Evolutionary conservation across 2,329 filamentous ascomycete species (phyloP), one percentile per base, ranked within the genome.

Genomic region (Ophiostoma sp.): DNA sequence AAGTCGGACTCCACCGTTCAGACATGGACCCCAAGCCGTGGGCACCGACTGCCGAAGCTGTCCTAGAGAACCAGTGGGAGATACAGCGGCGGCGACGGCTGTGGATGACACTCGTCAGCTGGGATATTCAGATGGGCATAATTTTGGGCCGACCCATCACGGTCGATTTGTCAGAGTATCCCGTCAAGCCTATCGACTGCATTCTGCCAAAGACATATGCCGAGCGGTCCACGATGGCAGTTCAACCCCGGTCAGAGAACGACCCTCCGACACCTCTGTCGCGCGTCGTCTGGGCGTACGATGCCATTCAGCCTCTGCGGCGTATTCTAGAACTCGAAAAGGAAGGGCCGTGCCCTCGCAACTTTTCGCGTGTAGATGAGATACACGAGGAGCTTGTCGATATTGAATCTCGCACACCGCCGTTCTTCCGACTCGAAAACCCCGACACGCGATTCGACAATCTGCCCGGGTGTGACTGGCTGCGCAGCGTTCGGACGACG

Each of bases 191-290:
- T 0, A 78, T 88, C 8, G 87, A 89, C 75, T 81, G 83, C 1
- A 79, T 82, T 5, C 76, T 83, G 20, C 83, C 85, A 0, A 79
- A 78, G 33, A 68, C 66, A 1, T 35, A 36, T 4, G 70, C 68
- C 23, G 81, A 83, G 72, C 79, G 81, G 10, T 80, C 81, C 52
- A 83, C 81, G 72, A 82, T 80, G 64, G 82, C 84, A 0, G 80
- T 87, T 54, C 74, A 82, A 15, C 79, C 80, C 20, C 80, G 87
- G 52, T 78, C 79, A 36, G 81, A 83, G 20, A 76, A 80, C 20
- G 85, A 88, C 64, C 83, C 84, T 2, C 87, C 87, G 1, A 88
- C 86, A 0, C 83, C 85, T 1, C 76, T 88, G 41, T 87, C 86
- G 1, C 80, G 83, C 64, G 77, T 81, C 0, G 76, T 89, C 17